Conservation (phyloP, 2,329 filamentous ascomycete genomes). For the Nemania diffusa region DNA sequence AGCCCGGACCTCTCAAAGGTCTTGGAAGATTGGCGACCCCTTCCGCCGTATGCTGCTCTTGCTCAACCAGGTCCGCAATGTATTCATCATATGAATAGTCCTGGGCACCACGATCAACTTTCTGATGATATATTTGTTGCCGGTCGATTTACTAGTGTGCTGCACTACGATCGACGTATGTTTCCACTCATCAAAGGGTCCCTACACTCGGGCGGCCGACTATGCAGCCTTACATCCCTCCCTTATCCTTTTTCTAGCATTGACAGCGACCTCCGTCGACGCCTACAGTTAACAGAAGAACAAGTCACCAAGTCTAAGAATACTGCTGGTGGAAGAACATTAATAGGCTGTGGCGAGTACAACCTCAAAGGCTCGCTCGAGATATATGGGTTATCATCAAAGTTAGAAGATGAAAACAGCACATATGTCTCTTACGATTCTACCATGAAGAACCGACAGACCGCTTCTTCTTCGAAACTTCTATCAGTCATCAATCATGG, state of each 20-base stretch:
- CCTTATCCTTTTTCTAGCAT: slow-evolving; percentile 74
- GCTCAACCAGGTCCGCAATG: slow-evolving; percentile 84
- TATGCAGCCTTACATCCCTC: slow-evolving; percentile 77
- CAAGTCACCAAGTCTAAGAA: slow-evolving; percentile 65
- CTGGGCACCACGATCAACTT: slow-evolving; percentile 62
- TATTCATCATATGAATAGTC: slow-evolving; percentile 78
- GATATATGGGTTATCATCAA: slow-evolving; percentile 74
- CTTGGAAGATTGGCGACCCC: slow-evolving; percentile 62
- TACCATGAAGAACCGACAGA: slow-evolving; percentile 81
- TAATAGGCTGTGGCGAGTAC: slow-evolving; percentile 89
- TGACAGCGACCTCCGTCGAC: slow-evolving; percentile 67
- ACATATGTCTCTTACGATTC: slow-evolving; percentile 56
- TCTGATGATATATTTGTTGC: slow-evolving; percentile 88
- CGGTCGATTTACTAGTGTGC: slow-evolving; percentile 86
- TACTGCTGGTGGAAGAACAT: slow-evolving; percentile 66
- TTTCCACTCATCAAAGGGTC: slow-evolving; percentile 82
- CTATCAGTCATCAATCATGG: slow-evolving; percentile 85
- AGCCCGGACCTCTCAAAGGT: slow-evolving; percentile 53
- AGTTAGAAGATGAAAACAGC: slow-evolving; percentile 21
- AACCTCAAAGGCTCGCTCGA: slow-evolving; percentile 91
- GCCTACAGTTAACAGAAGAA: slow-evolving; percentile 65
- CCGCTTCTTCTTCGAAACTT: slow-evolving; percentile 81
- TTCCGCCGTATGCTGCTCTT: slow-evolving; percentile 73
- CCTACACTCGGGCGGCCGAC: slow-evolving; percentile 83
- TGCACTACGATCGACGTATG: slow-evolving; percentile 88